A percentile compares a stretch with the other conserved stretches of the same genome.
Evolutionary conservation across 257 asterid species (phyloP).

Genomic region (Jaltomata sinuosa): DNA sequence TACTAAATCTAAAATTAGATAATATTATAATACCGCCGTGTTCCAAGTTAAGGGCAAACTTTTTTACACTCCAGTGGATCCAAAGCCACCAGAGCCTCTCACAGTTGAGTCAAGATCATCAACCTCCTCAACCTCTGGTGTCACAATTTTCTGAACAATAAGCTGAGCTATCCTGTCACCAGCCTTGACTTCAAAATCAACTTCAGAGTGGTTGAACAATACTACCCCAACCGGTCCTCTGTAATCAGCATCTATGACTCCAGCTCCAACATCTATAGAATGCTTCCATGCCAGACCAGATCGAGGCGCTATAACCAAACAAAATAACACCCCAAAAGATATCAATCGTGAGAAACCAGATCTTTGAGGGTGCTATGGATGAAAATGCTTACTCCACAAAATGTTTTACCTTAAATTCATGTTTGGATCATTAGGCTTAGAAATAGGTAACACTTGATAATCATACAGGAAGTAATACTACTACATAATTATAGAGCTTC

Average conservation of each 20-base stretch:
- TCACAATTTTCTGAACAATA: conserved; percentile 22
- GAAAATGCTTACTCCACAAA: not conserved
- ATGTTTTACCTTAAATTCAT: not conserved
- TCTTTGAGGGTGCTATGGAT: not conserved
- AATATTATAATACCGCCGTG: not conserved
- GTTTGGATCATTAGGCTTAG: not conserved
- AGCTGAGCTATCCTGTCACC: conserved; percentile 41
- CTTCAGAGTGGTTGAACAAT: conserved; percentile 33
- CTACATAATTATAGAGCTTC: too few relatives aligned
- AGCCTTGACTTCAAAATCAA: conserved; percentile 28
- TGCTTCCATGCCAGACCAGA: conserved; percentile 85
- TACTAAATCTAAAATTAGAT: not conserved
- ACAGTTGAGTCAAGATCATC: conserved; percentile 30
- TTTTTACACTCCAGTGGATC: conserved; percentile 32
- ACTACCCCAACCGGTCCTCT: conserved; percentile 42
- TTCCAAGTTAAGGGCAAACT: not conserved
- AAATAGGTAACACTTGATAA: not conserved
- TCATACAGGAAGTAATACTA: too few relatives aligned
- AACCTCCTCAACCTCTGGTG: conserved; percentile 27
- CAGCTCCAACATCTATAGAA: conserved; percentile 86
- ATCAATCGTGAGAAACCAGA: not conserved
- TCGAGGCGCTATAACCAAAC: conserved; percentile 42
- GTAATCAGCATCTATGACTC: conserved; percentile 84
- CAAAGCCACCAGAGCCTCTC: conserved; percentile 32
- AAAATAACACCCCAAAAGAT: not conserved